Percentiles rank a stretch among this genome's conserved stretches.
Evolutionary conservation across 805 yeast species (phyloP).

Genomic region (Sugiyamaella floridensis): DNA sequence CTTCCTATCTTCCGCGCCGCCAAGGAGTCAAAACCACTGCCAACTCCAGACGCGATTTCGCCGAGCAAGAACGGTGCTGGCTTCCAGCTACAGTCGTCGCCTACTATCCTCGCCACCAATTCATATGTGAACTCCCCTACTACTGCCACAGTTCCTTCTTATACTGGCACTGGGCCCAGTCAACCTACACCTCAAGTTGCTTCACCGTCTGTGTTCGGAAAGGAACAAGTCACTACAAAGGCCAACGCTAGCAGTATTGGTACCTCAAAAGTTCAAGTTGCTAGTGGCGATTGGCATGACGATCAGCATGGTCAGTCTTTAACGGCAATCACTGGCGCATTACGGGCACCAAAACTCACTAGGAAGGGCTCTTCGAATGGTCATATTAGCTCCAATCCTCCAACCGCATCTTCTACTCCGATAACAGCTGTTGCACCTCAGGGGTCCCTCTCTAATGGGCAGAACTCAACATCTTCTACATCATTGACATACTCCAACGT

Average conservation of each 20-base stretch:
- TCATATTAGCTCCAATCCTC: not conserved
- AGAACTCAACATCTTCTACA: not conserved
- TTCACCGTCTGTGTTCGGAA: not conserved
- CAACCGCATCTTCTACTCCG: not conserved
- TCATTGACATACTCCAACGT: not conserved
- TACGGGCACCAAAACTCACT: not conserved
- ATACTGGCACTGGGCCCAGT: not conserved
- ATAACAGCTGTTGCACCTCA: not conserved
- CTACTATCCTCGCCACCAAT: conserved; percentile 6
- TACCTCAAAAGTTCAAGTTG: not conserved
- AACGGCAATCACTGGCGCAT: not conserved
- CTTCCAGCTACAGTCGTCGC: conserved; percentile 3
- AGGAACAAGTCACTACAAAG: not conserved
- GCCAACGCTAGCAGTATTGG: not conserved
- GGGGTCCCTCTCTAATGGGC: not conserved
- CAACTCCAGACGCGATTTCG: conserved; percentile 44
- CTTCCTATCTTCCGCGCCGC: conserved; percentile 54
- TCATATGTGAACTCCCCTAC: conserved; percentile 10
- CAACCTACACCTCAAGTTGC: not conserved
- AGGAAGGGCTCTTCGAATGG: not conserved
- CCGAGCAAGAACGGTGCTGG: conserved; percentile 21
- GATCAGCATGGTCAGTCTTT: not conserved
- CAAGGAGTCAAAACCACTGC: conserved; percentile 60
- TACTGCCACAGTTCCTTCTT: conserved; percentile 7
- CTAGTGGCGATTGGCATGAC: not conserved